These are phyloP conservation scores for Talaromyces sp. DNA, from an alignment of 2,329 filamentous ascomycete species.

Conservation along the genomic window DNA sequence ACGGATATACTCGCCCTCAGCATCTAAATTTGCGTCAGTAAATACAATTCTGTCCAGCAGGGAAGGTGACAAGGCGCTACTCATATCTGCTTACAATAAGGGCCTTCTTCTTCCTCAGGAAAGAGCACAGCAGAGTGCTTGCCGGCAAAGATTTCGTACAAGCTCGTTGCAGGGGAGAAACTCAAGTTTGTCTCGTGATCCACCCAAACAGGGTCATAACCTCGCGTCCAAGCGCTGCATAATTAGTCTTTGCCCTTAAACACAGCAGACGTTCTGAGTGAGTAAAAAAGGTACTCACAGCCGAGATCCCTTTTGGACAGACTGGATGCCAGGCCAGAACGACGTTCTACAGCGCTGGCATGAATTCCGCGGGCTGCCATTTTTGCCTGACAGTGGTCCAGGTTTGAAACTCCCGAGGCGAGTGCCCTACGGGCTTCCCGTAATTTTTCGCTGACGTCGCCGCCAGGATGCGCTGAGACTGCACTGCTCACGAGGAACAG, in stretches of 20 bases:
- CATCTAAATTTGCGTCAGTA: background rate
- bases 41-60: background rate
- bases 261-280: no score
- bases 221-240: background rate
- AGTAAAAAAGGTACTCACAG: background rate
- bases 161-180: background rate
- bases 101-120: background rate
- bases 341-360: background rate
- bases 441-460: background rate
- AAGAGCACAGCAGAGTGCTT: background rate
- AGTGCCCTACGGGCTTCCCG: background rate
- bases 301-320: background rate
- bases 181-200: background rate
- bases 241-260: background rate
- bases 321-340: background rate
- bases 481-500: background rate
- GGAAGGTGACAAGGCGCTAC: background rate
- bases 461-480: background rate
- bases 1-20: conserved; percentile 34
- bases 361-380: background rate
- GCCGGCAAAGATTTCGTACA: background rate
- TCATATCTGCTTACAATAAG: background rate
- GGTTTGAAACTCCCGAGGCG: background rate
- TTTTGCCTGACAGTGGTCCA: background rate
- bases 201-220: background rate